These are phyloP conservation scores for Oryza punctata DNA, from an alignment of 176 grass and related monocot species.

Conservation along the genomic window DNA sequence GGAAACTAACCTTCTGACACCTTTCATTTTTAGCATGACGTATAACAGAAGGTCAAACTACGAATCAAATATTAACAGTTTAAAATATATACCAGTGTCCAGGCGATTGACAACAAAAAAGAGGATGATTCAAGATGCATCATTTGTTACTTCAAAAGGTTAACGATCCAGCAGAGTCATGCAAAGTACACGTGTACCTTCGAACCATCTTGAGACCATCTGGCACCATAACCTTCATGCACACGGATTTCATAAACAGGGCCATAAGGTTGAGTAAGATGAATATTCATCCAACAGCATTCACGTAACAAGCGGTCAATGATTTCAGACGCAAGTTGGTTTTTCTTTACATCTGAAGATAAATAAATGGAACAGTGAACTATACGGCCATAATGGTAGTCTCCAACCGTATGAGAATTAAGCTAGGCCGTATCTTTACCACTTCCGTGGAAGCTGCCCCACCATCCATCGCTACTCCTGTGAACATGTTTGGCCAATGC, in stretches of 20 bases:
- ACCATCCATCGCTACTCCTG: constrained; percentile 78
- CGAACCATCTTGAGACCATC: constrained; percentile 81
- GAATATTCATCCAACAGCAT: constrained; percentile 84
- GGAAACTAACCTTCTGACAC: neutral
- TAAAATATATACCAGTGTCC: too few relatives aligned
- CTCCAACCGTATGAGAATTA: constrained; percentile 29
- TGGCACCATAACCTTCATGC: constrained; percentile 77
- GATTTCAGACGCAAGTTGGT: constrained; percentile 55
- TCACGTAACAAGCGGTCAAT: constrained; percentile 61
- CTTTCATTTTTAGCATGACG: too few relatives aligned
- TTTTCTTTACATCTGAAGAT: constrained; percentile 72
- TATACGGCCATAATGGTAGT: neutral
- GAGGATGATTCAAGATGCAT: neutral
- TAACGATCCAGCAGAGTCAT: neutral
- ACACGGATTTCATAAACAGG: constrained; percentile 88
- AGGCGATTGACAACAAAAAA: too few relatives aligned
- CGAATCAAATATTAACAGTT: too few relatives aligned
- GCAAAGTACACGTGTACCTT: constrained; percentile 56
- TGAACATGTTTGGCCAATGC: constrained; percentile 90
- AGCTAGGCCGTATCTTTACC: constrained; percentile 49
- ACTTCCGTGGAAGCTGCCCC: constrained; percentile 69
- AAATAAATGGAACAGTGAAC: constrained; percentile 25
- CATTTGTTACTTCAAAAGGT: neutral
- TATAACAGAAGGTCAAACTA: too few relatives aligned
- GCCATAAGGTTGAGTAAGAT: constrained; percentile 64